phyloP scores from a whole-genome alignment of 768 basidiomycete genomes.

The Mrakia blollopis region DNA sequence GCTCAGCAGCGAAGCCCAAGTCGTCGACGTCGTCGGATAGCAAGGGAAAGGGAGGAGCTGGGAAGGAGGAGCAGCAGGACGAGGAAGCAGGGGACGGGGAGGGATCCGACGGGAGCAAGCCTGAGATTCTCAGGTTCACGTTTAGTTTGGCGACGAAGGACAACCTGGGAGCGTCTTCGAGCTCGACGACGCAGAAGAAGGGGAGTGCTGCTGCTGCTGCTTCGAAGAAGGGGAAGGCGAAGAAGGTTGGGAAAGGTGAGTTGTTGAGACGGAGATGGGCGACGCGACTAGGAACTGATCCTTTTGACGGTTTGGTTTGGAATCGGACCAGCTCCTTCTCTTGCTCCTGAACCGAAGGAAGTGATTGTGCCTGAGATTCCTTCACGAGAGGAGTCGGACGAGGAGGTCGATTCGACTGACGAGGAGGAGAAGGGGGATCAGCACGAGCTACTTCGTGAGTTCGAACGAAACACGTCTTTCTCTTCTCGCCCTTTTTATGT shows the following conservation, averaged over 20 bases:
- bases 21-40: neutral
- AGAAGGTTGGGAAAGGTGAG: neutral
- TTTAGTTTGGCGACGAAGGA: constrained; percentile 6
- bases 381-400: neutral
- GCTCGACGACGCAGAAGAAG: neutral
- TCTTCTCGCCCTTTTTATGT: neutral
- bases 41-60: neutral
- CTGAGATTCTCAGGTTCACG: neutral
- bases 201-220: too few species aligned
- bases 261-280: neutral
- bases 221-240: neutral
- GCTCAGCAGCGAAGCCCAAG: neutral
- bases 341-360: neutral
- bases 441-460: neutral
- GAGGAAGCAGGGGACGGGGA: neutral
- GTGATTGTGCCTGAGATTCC: neutral
- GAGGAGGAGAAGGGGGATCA: neutral
- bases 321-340: neutral
- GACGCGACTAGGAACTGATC: neutral
- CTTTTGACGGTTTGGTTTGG: neutral
- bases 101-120: neutral
- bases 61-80: neutral
- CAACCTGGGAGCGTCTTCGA: neutral
- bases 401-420: neutral
- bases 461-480: neutral